Percentiles rank a stretch among this genome's conserved stretches.
phyloP scores from a whole-genome alignment of 2,329 filamentous ascomycete genomes.

The Aureobasidium leucospermi region DNA sequence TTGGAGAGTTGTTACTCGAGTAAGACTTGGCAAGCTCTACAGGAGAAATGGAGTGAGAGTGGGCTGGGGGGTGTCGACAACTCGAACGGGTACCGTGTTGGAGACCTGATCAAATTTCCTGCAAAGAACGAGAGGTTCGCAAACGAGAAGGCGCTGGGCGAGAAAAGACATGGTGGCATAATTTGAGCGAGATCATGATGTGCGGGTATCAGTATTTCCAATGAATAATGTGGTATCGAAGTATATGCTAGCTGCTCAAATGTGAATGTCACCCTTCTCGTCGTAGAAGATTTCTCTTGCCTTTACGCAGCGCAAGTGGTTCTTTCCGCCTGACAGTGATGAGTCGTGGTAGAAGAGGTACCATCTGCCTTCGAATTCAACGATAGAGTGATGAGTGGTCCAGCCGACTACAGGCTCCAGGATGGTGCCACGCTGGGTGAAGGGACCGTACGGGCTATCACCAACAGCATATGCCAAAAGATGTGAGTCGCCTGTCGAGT shows the following conservation, averaged over 20 bases:
- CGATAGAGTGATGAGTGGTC: conserved; percentile 76
- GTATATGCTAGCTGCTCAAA: background rate
- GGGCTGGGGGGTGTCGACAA: too few relatives aligned
- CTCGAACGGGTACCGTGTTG: too few relatives aligned
- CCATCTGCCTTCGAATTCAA: conserved; percentile 64
- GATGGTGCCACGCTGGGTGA: conserved; percentile 63
- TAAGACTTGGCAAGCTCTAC: too few relatives aligned
- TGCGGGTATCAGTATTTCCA: too few relatives aligned
- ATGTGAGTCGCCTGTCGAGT: conserved; percentile 73
- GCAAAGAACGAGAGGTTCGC: too few relatives aligned
- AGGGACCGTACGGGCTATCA: conserved; percentile 60
- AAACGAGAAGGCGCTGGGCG: background rate
- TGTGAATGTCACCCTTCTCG: conserved; percentile 51
- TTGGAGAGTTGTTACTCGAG: too few relatives aligned
- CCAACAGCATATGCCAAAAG: conserved; percentile 63
- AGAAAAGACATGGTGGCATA: too few relatives aligned
- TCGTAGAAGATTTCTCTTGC: conserved; percentile 69
- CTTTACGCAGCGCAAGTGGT: conserved; percentile 67
- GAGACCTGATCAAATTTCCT: too few relatives aligned
- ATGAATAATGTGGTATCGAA: background rate
- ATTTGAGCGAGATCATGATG: too few relatives aligned
- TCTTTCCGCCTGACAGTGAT: conserved; percentile 58
- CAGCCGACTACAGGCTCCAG: conserved; percentile 71
- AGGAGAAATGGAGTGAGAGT: too few relatives aligned
- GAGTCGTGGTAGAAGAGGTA: conserved; percentile 73